Evolutionary conservation across 345 rosid species (phyloP), one percentile per base, ranked within the genome.

Genomic region (Salix suchowensis): DNA sequence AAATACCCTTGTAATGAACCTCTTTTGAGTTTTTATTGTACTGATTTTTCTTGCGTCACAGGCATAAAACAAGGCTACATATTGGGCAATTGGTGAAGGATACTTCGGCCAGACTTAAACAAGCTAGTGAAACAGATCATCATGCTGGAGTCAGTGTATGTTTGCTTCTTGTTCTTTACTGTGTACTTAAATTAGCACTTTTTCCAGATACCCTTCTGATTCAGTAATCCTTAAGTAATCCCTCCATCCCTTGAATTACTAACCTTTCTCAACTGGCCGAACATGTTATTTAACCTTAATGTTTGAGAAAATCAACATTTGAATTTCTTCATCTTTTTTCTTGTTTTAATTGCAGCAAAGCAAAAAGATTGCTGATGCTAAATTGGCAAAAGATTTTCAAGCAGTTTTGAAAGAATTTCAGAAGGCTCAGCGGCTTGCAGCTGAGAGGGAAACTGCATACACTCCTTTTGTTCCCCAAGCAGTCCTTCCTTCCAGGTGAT

Each of bases 321-420:
- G 9, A 48, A 50, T 74, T 6, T 62, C 16, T 55, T 66, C 68
- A 40, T 77, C 12, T 40, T 65, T 52, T 30, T 76, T 74, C 18
- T 58, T 42, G 26, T 26, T 73, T 32, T 71, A n/a, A 70, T 50
- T 87, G 73, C 84, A 92, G 97, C 88, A 89, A 70, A 89, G 85
- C 88, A 93, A 96, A 89, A 96, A 93, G 88, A 88, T 96, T 62
- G 89, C 94, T 23, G 97, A 96, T 83, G 98, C 97, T 74, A 96
- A 96, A 85, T 97, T 96, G 80, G 99, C 98, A 19, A 96, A 94
- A 78, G 99, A 96, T 83, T 94, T 96, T 83, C 95, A 96, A 86
- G 86, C 91, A 30, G 97, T 96, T 79, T 79, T 96, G 85, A 92
- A 87, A 82, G 99, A 96, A 88, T 96, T 93, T 85, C 99, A 92